Evolutionary conservation across 1,139 yeast species (phyloP), one percentile per base, ranked within the genome.

Genomic region (Zygosaccharomyces pseudobailii): DNA sequence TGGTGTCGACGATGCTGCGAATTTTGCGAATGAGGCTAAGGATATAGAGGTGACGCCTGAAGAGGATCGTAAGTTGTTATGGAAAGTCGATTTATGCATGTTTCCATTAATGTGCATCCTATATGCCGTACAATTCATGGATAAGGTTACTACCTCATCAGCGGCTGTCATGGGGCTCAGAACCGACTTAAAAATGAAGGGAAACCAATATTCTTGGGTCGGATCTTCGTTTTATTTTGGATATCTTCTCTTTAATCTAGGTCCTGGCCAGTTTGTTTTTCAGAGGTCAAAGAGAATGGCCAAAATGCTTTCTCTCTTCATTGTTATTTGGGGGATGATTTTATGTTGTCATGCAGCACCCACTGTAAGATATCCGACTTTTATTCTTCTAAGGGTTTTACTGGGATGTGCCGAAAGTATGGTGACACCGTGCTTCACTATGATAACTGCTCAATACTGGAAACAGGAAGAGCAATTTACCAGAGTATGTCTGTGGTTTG

Each of bases 101-200:
- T 66, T 80, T 54, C 84, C 87, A 0, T 50, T 82, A 33, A 70
- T 82, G 71, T 74, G 82, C 57, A 50, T 76, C 13, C 62, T 81
- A 19, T 80, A 80, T 59, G 73, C 80, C 17, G 68, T 75, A 38
- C 88, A 83, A 63, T 80, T 76, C 50, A 79, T 83, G 81, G 90
- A 83, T 63, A 84, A 84, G 58, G 65, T 73, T 13, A 68, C 86
- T 6, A 78, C 74, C 34, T 70, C 82, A 13, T 76, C 74, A 49
- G 86, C 87, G 4, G 74, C 87, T 1, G 73, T 83, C 45, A 71
- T 82, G 68, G 83, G 83, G 0, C 58, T 79, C 24, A 64, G 75
- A 51, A 61, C 58, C 3, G 78, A 73, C 49, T 65, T 77, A 48
- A 53, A 72, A 5, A 77, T 80, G 84, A 59, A 56, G 17, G 81